Base-by-base conservation (phyloP, 2,329 filamentous ascomycete genomes). In the Lachnellula suecica region DNA sequence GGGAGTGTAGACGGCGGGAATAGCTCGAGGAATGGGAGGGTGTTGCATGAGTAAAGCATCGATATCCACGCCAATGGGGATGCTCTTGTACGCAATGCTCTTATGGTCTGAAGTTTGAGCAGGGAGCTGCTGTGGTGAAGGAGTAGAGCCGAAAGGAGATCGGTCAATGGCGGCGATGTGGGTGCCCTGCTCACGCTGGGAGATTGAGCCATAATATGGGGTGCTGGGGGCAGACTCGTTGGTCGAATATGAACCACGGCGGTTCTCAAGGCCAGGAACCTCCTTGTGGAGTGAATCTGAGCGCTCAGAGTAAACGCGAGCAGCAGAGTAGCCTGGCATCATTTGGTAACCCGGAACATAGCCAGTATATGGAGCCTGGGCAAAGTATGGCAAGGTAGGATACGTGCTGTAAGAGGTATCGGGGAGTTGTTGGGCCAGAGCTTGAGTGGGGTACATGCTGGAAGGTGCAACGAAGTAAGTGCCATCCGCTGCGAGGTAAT, bases 1-100 rank as follows among this genome's bases (percentile, higher is more conserved):
- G 24, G 91, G 90, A 52, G 88, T 91, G 66, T 89, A 92, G 59
- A 91, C 86, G 6, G 94, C 93, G 15, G 93, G 93, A 42, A 99
- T 92, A 46, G 94, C 93, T 58, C 83, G 81, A 19, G 94, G 94
- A 57, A 99, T 88, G 0, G 84, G 72, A 17, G 94, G 94, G n/a
- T 91, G 85, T 66, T 89, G 83, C 64, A 85, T 77, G 40, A 89
- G 76, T 44, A 92, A 72, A 19, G 81, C 81, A 51, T 90, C 84
- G 47, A 91, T 69, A 53, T 68, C 66, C 50, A 66, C 53, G 53
- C 66, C 64, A 38, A 63, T 57, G 22, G 65, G 61, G 46, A 66
- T 60, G 25, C 59, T 59, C 54, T 66, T 67, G 54, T 68, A 69
- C 47, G 68, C 52, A 11, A 51, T 49, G 34, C 48, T 35, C 15